These are phyloP conservation scores for Rozella allomycis DNA, from an alignment of 371 early-diverging fungal genomes.

Conservation along the genomic window DNA sequence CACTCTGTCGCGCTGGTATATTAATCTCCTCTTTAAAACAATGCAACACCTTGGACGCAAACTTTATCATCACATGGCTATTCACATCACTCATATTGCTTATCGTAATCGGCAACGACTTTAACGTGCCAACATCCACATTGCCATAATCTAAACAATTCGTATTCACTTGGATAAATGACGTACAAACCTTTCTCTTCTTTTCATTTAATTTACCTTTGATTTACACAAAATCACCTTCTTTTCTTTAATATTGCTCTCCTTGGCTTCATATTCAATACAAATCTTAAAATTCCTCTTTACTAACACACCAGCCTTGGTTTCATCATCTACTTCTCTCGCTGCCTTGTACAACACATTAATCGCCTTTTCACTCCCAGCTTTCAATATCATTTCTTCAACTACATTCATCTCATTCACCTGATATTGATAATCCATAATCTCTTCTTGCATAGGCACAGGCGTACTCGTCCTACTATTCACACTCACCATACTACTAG, in stretches of 20 bases:
- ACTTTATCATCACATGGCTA: slow-evolving; percentile 60
- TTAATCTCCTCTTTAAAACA: slow-evolving; percentile 46
- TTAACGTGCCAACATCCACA: slow-evolving; percentile 77
- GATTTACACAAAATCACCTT: slow-evolving; percentile 77
- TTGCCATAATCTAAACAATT: slow-evolving; percentile 73
- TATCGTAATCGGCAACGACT: slow-evolving; percentile 56
- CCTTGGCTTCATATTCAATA: slow-evolving; percentile 4
- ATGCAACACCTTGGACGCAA: slow-evolving; percentile 76
- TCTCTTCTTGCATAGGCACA: no score
- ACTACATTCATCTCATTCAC: no score
- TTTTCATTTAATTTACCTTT: no score
- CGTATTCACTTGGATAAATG: slow-evolving; percentile 67
- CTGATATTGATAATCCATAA: no score
- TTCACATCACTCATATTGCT: slow-evolving; percentile 67
- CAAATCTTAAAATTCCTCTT: slow-evolving; percentile 2
- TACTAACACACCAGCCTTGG: slow-evolving; percentile 45
- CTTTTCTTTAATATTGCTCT: slow-evolving; percentile 34
- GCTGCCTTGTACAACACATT: slow-evolving; percentile 55
- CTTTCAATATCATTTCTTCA: slow-evolving; percentile 64
- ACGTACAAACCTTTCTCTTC: slow-evolving; percentile 81
- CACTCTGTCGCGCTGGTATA: slow-evolving; percentile 59
- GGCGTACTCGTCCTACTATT: slow-evolving; percentile 3
- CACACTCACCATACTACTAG: background rate
- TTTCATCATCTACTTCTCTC: slow-evolving; percentile 27
- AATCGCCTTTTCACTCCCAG: slow-evolving; percentile 61